Evolutionary conservation across 2,329 filamentous ascomycete genomes (phyloP).

Genomic region (Cytospora piceicola): DNA sequence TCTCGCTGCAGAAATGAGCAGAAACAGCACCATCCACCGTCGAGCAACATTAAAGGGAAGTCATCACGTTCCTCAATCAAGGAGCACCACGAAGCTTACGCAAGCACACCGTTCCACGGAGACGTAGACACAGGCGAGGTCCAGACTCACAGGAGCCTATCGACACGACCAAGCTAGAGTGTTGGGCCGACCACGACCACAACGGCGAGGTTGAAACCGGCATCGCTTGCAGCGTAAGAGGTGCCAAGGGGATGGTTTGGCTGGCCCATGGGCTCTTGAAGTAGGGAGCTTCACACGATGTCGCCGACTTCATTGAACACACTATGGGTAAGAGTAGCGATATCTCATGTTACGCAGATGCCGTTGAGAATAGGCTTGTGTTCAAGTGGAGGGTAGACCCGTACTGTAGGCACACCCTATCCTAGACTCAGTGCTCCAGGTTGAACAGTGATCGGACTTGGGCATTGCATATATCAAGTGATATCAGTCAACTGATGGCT

Average conservation of each 20-base stretch:
- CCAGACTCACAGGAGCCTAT: background rate
- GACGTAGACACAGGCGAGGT: too few relatives aligned
- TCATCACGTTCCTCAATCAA: background rate
- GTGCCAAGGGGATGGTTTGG: too few relatives aligned
- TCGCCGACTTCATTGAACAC: background rate
- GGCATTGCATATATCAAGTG: background rate
- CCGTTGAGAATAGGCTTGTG: background rate
- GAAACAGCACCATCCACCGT: background rate
- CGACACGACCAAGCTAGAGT: background rate
- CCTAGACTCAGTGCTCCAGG: background rate
- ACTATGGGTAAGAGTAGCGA: background rate
- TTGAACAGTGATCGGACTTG: background rate
- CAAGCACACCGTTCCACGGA: too few relatives aligned
- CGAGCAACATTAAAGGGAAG: background rate
- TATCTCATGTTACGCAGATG: background rate
- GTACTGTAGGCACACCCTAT: background rate
- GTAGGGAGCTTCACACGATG: background rate
- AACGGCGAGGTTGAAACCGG: too few relatives aligned
- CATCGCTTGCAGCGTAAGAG: too few relatives aligned
- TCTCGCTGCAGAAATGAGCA: background rate
- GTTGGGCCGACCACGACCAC: background rate
- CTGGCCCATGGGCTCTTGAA: background rate
- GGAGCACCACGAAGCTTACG: too few relatives aligned
- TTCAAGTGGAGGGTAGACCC: constrained; percentile 2
- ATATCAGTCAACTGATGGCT: background rate